Conservation (phyloP, 352 stramenopile species). For the Globisporangium mamillatum region DNA sequence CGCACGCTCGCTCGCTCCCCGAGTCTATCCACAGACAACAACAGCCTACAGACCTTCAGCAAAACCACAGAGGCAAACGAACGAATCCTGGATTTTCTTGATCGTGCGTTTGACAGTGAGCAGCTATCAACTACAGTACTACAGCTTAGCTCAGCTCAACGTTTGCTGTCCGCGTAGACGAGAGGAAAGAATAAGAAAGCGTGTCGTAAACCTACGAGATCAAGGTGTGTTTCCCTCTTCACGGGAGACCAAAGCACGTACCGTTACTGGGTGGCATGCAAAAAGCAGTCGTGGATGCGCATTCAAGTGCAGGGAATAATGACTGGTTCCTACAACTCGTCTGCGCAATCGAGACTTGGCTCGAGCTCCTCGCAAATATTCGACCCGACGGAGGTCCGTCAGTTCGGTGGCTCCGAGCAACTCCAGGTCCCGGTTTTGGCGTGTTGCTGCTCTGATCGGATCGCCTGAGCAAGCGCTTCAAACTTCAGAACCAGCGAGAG, state of each 20-base stretch:
- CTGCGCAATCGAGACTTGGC: not conserved
- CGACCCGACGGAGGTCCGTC: no score
- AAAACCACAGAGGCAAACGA: not conserved
- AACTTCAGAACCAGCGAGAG: constrained; percentile 5
- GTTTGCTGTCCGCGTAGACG: not conserved
- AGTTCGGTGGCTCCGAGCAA: not conserved
- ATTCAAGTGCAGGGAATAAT: not conserved
- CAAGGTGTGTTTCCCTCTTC: not conserved
- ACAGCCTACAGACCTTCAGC: not conserved
- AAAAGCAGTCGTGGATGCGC: not conserved
- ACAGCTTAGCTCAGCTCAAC: not conserved
- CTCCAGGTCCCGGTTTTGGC: not conserved
- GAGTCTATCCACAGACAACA: not conserved
- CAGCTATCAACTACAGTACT: not conserved
- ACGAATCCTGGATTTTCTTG: not conserved
- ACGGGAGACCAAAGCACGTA: not conserved
- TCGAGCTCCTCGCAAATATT: not conserved
- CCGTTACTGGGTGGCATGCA: not conserved
- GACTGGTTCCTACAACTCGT: not conserved
- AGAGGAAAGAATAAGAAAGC: no score
- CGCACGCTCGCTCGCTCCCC: no score
- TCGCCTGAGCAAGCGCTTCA: constrained; percentile 1
- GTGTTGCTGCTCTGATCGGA: constrained; percentile 1
- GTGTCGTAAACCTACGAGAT: not conserved
- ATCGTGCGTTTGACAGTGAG: not conserved